These are phyloP conservation scores for Cylindrodendrum hubeiense DNA, from an alignment of 2,329 filamentous ascomycete species.

Conservation along the genomic window DNA sequence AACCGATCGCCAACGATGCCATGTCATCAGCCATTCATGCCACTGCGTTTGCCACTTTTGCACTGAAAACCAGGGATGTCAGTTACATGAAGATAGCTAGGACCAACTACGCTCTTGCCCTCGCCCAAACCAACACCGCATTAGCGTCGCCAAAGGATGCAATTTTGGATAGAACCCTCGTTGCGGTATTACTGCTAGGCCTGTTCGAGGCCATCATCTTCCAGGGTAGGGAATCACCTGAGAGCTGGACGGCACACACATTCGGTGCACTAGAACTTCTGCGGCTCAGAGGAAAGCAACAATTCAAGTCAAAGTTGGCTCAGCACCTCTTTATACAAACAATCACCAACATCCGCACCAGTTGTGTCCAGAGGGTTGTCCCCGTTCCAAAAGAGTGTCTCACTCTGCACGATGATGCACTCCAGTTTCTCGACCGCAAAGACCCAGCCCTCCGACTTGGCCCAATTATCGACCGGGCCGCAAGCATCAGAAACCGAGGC, in stretches of 20 bases:
- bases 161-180: constrained; percentile 41
- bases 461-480: constrained; percentile 33
- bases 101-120: constrained; percentile 34
- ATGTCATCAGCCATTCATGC: constrained; percentile 40
- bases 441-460: constrained; percentile 31
- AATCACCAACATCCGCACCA: constrained; percentile 44
- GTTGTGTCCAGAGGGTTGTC: constrained; percentile 40
- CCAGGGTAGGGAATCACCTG: constrained; percentile 34
- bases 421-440: constrained; percentile 20
- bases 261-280: constrained; percentile 43
- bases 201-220: constrained; percentile 46
- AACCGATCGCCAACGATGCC: constrained; percentile 25
- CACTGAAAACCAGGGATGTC: constrained; percentile 24
- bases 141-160: constrained; percentile 34
- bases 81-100: constrained; percentile 34
- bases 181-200: constrained; percentile 43
- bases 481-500: constrained; percentile 29
- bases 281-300: constrained; percentile 37
- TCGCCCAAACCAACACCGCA: constrained; percentile 30
- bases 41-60: constrained; percentile 40
- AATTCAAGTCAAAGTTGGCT: constrained; percentile 35
- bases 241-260: constrained; percentile 44
- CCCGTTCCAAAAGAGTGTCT: constrained; percentile 37
- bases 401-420: constrained; percentile 26
- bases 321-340: constrained; percentile 40